These are phyloP conservation scores for Tephrocybe sp. DNA, from an alignment of 768 basidiomycete genomes.

Conservation along the genomic window DNA sequence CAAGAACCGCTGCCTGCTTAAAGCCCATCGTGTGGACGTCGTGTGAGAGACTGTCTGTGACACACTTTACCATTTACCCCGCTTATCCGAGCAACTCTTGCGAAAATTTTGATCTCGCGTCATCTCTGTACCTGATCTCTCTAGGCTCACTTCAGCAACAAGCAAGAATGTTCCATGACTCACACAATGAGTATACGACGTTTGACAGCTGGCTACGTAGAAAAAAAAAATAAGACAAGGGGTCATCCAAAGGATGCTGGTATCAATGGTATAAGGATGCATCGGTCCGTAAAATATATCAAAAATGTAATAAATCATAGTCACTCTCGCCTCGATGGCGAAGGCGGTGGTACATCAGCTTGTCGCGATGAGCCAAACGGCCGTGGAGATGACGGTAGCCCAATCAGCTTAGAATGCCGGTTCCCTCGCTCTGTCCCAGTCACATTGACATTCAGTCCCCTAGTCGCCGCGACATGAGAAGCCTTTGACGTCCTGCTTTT, in stretches of 20 bases:
- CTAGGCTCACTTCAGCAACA: no score
- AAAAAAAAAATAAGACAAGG: slow-evolving; percentile 9
- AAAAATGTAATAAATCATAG: slow-evolving; percentile 8
- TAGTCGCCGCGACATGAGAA: slow-evolving; percentile 57
- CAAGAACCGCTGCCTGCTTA: slow-evolving; percentile 83
- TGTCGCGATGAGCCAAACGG: slow-evolving; percentile 38
- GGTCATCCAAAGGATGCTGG: slow-evolving; percentile 9
- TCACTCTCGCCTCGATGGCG: slow-evolving; percentile 22
- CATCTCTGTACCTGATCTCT: no score
- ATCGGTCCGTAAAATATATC: slow-evolving; percentile 4
- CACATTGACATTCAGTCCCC: slow-evolving; percentile 68
- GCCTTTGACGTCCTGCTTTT: slow-evolving; percentile 49
- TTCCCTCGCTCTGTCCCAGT: slow-evolving; percentile 50
- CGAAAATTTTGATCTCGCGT: no score
- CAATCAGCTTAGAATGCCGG: slow-evolving; percentile 62
- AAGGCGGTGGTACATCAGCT: slow-evolving; percentile 19
- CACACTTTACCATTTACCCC: no score
- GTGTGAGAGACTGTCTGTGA: background rate
- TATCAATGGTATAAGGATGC: slow-evolving; percentile 14
- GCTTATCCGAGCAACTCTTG: no score
- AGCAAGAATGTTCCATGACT: no score
- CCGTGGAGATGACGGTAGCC: slow-evolving; percentile 57
- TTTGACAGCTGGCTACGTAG: slow-evolving; percentile 9
- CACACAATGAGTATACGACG: no score
- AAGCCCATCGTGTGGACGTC: slow-evolving; percentile 65